Evolutionary conservation across 345 rosid genomes (phyloP), one percentile per base, ranked within the genome.

Genomic region (Salix koriyanagi): DNA sequence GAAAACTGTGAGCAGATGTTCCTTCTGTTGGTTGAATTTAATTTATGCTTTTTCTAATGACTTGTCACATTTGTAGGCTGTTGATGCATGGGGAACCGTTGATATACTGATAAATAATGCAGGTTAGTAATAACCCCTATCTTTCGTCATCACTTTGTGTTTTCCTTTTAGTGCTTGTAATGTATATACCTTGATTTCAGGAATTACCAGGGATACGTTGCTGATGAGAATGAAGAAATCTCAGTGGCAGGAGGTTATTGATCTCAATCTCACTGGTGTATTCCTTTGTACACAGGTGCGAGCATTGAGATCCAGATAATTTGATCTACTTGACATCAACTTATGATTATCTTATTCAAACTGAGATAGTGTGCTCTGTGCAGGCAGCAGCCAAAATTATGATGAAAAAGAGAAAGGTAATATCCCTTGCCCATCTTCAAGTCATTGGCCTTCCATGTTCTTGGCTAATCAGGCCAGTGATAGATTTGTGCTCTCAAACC

Each of bases 351-450:
- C 66, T 21, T 79, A 42, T 64, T 79, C 67, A 62, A 73, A 81
- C 78, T 81, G 69, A 79, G 36, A 73, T 73, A 65, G n/a, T 81
- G 71, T 79, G 44, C 77, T 73, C 76, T 83, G 84, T 88, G 81
- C 89, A 96, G 98, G 99, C 97, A 21, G 98, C 99, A 73, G 79
- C 89, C 70, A 96, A 92, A 88, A 90, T 96, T 85, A 93, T 93
- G 97, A 92, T 85, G 97, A 96, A 91, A 88, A 93, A 92, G 90
- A 90, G 74, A 84, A 94, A 88, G 95, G 94, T 91, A 86, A 58
- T 26, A 50, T 76, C 18, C 7, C 11, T 64, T 60, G 26, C 14
- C 74, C 65, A 10, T 73, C 64, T 54, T 56, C 23, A 7, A 25
- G 72, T 41, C 36, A 14, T 8, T 52, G 21, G 21, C 62, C 15